Base-by-base conservation (phyloP, 495 filamentous ascomycete species). In the Paragyromitra xinjiangensis region DNA sequence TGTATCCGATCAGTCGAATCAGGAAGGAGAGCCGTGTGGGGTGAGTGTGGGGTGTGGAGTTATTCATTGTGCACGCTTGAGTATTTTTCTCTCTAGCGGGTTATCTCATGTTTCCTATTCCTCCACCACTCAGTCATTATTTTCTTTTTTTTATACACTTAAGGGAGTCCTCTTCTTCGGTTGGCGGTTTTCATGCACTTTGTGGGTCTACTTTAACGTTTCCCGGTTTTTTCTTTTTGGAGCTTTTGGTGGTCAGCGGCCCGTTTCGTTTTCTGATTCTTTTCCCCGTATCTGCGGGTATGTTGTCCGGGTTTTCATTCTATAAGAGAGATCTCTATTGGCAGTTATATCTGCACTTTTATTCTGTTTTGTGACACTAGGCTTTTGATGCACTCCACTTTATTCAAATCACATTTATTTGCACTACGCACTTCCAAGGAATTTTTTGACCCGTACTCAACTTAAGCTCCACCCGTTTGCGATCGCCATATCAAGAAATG, bases 301-400 rank as follows among this genome's bases (percentile, higher is more conserved):
- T 64, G 68, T 6, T 59, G 42, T 65, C 59, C 61, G 29, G 61
- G 44, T 39, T 73, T 75, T 42, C 50, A 65, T 73, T 61, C 19
- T 3, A 50, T 40, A 71, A 59, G 37, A 16, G 37, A 7, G 39
- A 22, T 59, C 56, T 26, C 24, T 39, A 65, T 71, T 71, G 69
- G 8, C 51, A 24, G 44, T 1, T 45, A 50, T 58, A 77, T 64
- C 68, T 77, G n/a, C 34, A 73, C 61, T 66, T 56, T 39, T 40
- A 26, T 69, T 69, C 55, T 69, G 8, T 29, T 72, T 64, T 75
- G 67, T 58, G 42, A 29, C 69, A 48, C 63, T 75, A 58, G n/a
- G 55, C 34, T 64, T 63, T 58, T 14, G 56, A 65, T 56, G 26
- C 59, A 64, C 65, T 42, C n/a, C 53, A 26, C 51, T 29, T 19